Base-by-base conservation (phyloP, 257 asterid species). In the Ilex aquifolium region DNA sequence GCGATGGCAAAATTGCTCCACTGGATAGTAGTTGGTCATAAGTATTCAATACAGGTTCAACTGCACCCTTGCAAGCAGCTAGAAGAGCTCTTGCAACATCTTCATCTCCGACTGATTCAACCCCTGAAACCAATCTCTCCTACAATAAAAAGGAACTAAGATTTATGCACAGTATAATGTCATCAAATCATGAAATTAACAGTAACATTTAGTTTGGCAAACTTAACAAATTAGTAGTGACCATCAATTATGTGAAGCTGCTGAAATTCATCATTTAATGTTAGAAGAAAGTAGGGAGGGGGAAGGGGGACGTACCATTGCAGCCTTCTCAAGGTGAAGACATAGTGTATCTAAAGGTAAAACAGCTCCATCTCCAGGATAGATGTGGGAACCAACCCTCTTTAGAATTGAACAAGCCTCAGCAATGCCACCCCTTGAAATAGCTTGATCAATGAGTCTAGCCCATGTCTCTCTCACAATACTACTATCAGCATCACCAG, bases 401-500 rank as follows among this genome's bases (percentile, higher is more conserved):
- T 80, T 84, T 66, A 93, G 76, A 53, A 85, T 92, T 14, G 85
- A 77, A 80, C 96, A 93, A 62, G 96, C 99, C 81, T 93, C 99
- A 42, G 89, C 95, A 72, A 93, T 83, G 67, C 99, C 99, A 66
- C 95, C 97, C 59, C 82, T 82, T 64, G 84, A 78, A 66, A 90
- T 87, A 72, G 99, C 89, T 82, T 93, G 97, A 84, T 87, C 90
- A 27, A 90, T 78, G 76, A 93, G 92, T 68, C 97, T 80, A 70
- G 95, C 95, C 95, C 99, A 93, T 44, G 86, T 87, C 80, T 93
- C 99, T 73, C 92, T 79, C 56, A 85, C 81, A 57, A 93, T 84
- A 83, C 96, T 83, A 81, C 91, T 90, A 75, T 90, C 95, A 67
- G 95, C 85, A 70, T 93, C 99, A 72, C 95, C 92, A 62, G 96